Base-by-base conservation (phyloP, 2,329 filamentous ascomycete genomes). In the Fusarium sarcochroum region DNA sequence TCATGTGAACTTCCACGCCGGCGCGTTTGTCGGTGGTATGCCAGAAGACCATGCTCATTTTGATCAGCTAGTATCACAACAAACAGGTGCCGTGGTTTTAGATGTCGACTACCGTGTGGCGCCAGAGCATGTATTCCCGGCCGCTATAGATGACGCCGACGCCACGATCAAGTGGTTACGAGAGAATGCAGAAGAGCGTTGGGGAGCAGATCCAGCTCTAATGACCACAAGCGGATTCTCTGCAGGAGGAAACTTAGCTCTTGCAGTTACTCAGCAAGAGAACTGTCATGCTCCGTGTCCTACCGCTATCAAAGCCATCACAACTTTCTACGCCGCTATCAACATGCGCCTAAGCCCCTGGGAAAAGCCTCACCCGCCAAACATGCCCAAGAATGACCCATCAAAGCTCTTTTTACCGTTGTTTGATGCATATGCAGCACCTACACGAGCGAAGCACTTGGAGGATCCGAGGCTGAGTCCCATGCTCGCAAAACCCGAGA, bases 21-120 rank as follows among this genome's bases (percentile, higher is more conserved):
- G 83, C 5, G 81, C 68, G 18, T 84, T 83, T 70, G 69, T 85
- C 14, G 81, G 80, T 23, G 83, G 80, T 20, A 61, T 83, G 3
- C 76, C 82, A 3, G 83, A 84, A 47, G 72, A 76, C 7, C 72
- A 78, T 23, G 77, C 76, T 2, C 52, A 65, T 0, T 81, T 80
- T 52, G 78, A 79, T 57, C 58, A 73, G 3, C 61, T 71, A 7
- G 61, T 84, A 1, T 78, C 78, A 1, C 63, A 73, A 17, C 68
- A 77, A 37, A 83, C 82, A 0, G 82, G 80, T 1, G 81, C 82
- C 3, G 78, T 85, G 0, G 82, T 82, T 17, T 76, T 86, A 9
- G 83, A 83, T 58, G 79, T 86, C 6, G 83, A 85, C 18, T 87
- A 87, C 66, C 78, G 85, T 2, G 79, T 85, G 32, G 85, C 84